phyloP scores from a whole-genome alignment of 768 basidiomycete species.

The Pleurotus giganteus region DNA sequence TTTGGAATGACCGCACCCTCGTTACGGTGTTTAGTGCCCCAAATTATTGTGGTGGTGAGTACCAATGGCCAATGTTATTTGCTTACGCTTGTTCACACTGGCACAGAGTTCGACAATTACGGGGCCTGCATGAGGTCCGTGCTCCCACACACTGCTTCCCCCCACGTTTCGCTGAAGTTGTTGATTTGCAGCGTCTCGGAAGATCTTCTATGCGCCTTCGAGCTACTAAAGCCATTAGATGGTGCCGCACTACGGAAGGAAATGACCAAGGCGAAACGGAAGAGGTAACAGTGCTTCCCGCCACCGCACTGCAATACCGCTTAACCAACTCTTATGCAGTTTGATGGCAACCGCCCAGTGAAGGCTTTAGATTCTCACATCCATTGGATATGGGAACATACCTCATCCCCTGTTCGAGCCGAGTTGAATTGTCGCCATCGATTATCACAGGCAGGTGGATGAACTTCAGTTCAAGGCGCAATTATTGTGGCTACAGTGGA shows the following conservation, averaged over 20 bases:
- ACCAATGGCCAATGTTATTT: constrained; percentile 3
- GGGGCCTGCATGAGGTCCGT: constrained; percentile 90
- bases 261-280: constrained; percentile 98
- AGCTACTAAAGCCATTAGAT: constrained; percentile 93
- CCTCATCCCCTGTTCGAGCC: background rate
- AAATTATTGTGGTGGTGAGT: constrained; percentile 92
- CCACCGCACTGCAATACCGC: background rate
- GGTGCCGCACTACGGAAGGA: constrained; percentile 94
- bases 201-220: constrained; percentile 96
- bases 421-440: background rate
- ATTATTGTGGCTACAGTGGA: no score
- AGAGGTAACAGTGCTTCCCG: constrained; percentile 71
- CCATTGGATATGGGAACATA: background rate
- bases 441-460: no score
- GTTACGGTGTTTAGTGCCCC: constrained; percentile 99
- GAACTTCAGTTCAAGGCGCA: no score
- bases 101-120: constrained; percentile 88
- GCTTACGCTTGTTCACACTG: constrained; percentile 15
- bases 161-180: constrained; percentile 10
- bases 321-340: constrained; percentile 19
- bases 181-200: constrained; percentile 75
- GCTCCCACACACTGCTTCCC: constrained; percentile 6
- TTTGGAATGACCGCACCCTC: constrained; percentile 98
- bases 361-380: background rate
- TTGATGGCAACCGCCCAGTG: constrained; percentile 29